Evolutionary conservation across 139 green algal species (phyloP).

Genomic region (Coelastrella sp.): DNA sequence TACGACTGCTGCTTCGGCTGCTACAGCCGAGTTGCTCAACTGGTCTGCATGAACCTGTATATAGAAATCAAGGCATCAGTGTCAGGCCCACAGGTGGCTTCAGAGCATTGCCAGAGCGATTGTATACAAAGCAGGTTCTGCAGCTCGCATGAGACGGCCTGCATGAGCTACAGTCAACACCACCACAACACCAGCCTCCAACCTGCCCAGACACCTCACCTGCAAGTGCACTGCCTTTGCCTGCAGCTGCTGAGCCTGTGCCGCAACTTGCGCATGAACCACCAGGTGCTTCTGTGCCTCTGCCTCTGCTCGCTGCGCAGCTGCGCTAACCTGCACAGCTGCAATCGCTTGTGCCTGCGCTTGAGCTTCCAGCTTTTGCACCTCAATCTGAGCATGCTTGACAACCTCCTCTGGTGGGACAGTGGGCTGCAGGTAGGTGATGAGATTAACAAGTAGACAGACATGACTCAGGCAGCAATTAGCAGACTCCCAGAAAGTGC

Average conservation of each 20-base stretch:
- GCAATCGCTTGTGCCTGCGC: constrained; percentile 49
- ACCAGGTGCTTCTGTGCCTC: constrained; percentile 66
- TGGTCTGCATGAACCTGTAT: constrained; percentile 43
- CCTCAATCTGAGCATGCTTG: constrained; percentile 55
- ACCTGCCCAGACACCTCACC: constrained; percentile 12
- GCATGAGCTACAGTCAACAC: too few species aligned
- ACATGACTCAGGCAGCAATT: too few species aligned
- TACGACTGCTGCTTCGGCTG: constrained; percentile 14
- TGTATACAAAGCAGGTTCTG: too few species aligned
- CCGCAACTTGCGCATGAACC: constrained; percentile 66
- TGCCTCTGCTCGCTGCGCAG: constrained; percentile 57
- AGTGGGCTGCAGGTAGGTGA: constrained; percentile 24
- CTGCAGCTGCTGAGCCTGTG: constrained; percentile 50
- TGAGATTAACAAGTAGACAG: too few species aligned
- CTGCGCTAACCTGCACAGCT: constrained; percentile 50
- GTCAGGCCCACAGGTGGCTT: too few species aligned
- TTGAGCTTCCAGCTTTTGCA: constrained; percentile 54
- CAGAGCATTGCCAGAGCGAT: too few species aligned
- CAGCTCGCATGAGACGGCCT: too few species aligned
- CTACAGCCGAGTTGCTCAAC: constrained; percentile 22
- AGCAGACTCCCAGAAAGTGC: too few species aligned
- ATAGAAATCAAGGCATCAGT: too few species aligned
- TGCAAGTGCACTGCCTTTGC: constrained; percentile 48
- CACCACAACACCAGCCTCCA: too few species aligned
- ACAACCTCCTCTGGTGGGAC: constrained; percentile 49